phyloP scores from a whole-genome alignment of 306 rosid species.

The Senna tora region DNA sequence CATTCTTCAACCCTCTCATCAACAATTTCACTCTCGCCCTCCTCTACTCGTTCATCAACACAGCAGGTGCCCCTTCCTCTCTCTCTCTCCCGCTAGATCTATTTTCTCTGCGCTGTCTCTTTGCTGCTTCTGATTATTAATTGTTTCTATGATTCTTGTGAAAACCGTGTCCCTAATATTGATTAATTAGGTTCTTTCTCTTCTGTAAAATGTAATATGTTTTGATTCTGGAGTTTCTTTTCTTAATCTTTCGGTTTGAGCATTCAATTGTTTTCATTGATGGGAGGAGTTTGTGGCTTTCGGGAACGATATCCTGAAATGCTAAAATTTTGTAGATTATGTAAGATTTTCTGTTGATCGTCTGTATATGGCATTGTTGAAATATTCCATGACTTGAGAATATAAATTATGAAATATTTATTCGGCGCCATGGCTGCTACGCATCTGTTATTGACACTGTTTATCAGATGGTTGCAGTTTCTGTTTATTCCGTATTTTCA shows the following conservation, averaged over 20 bases:
- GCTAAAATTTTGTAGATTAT: neutral
- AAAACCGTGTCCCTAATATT: too few species aligned
- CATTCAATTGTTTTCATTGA: neutral
- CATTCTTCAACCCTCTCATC: conserved; percentile 39
- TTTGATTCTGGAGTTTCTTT: neutral
- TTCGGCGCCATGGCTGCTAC: neutral
- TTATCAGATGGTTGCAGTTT: neutral
- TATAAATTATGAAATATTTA: neutral
- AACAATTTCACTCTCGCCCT: conserved; percentile 39
- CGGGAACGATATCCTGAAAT: conserved; percentile 20
- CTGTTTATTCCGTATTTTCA: neutral
- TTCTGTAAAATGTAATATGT: neutral
- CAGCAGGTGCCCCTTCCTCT: conserved; percentile 50
- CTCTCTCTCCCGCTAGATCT: conserved; percentile 44
- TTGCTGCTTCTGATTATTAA: neutral
- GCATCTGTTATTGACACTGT: too few species aligned
- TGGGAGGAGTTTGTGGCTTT: neutral
- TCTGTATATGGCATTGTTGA: conserved; percentile 5
- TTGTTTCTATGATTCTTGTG: conserved; percentile 3
- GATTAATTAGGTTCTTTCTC: conserved; percentile 19
- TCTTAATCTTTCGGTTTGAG: neutral
- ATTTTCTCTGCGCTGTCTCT: neutral
- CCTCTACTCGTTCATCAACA: conserved; percentile 41
- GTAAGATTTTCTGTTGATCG: neutral
- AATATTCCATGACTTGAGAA: neutral